Evolutionary conservation across 768 basidiomycete genomes (phyloP).

Genomic region (Lactarius tabidus): DNA sequence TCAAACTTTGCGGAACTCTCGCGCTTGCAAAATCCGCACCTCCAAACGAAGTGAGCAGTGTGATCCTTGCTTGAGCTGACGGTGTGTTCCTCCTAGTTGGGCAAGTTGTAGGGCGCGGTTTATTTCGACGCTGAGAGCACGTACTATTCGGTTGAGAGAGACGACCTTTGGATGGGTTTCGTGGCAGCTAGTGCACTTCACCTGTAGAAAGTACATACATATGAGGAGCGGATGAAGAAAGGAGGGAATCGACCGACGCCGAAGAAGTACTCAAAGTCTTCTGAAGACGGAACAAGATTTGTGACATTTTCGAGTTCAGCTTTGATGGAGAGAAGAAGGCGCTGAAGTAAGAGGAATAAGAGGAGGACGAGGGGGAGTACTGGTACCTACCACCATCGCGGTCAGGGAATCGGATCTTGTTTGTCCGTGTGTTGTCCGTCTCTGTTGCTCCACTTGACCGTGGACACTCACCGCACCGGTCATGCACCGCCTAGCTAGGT

Average conservation of each 20-base stretch:
- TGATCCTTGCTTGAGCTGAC: slow-evolving; percentile 63
- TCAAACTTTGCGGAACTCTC: slow-evolving; percentile 83
- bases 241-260: slow-evolving; percentile 40
- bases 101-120: background rate
- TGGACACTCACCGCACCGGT: background rate
- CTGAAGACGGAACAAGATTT: slow-evolving; percentile 55
- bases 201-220: slow-evolving; percentile 38
- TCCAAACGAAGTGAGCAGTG: slow-evolving; percentile 80
- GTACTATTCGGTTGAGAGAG: slow-evolving; percentile 65
- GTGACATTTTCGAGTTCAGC: slow-evolving; percentile 81
- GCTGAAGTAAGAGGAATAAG: slow-evolving; percentile 36
- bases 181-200: slow-evolving; percentile 76
- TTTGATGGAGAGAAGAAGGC: slow-evolving; percentile 62
- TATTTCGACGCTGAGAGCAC: background rate
- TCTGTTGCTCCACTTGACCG: background rate
- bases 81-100: slow-evolving; percentile 57
- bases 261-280: slow-evolving; percentile 80
- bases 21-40: slow-evolving; percentile 70
- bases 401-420: slow-evolving; percentile 3
- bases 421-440: slow-evolving; percentile 22
- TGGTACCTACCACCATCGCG: slow-evolving; percentile 8
- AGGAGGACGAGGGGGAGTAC: background rate
- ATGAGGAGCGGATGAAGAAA: slow-evolving; percentile 1
- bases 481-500: slow-evolving; percentile 20
- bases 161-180: slow-evolving; percentile 72